Percentiles rank a stretch among this genome's conserved stretches.
These are phyloP conservation scores for Byssochlamys sp. DNA, from an alignment of 2,329 filamentous ascomycete genomes.

Conservation along the genomic window DNA sequence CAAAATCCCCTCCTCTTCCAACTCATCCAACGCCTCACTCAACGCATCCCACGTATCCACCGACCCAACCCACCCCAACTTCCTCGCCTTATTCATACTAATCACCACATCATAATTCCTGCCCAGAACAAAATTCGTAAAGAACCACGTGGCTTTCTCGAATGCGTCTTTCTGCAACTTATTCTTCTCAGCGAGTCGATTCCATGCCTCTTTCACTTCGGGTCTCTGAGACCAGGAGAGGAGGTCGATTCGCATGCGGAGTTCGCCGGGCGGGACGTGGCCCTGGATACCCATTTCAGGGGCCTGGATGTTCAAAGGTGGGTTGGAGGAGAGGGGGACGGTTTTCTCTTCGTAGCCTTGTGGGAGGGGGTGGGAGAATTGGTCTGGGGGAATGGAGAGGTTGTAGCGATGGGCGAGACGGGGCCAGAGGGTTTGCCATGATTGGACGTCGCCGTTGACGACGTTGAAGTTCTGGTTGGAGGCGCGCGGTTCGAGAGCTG, in stretches of 20 bases:
- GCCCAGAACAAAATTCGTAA: conserved; percentile 36
- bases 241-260: conserved; percentile 26
- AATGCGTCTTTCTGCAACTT: conserved; percentile 30
- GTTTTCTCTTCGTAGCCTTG: not conserved
- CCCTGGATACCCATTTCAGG: conserved; percentile 15
- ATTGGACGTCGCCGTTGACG: conserved; percentile 30
- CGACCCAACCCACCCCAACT: conserved; percentile 36
- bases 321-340: conserved; percentile 3
- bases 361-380: conserved; percentile 12
- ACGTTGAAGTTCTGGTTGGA: conserved; percentile 36
- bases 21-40: conserved; percentile 23
- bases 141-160: conserved; percentile 38
- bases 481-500: conserved; percentile 17
- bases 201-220: conserved; percentile 33
- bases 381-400: conserved; percentile 17
- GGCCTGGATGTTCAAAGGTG: conserved; percentile 15
- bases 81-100: conserved; percentile 39
- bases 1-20: conserved; percentile 17
- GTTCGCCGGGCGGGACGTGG: conserved; percentile 13
- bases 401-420: conserved; percentile 29
- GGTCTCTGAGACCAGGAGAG: conserved; percentile 32
- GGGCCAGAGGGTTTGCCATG: conserved; percentile 35
- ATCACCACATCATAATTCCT: conserved; percentile 19
- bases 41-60: conserved; percentile 32
- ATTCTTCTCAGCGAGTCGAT: conserved; percentile 23